A percentile compares a stretch with the other conserved stretches of the same genome.
phyloP scores from a whole-genome alignment of 768 basidiomycete genomes.

The Hygrocybe punicea region DNA sequence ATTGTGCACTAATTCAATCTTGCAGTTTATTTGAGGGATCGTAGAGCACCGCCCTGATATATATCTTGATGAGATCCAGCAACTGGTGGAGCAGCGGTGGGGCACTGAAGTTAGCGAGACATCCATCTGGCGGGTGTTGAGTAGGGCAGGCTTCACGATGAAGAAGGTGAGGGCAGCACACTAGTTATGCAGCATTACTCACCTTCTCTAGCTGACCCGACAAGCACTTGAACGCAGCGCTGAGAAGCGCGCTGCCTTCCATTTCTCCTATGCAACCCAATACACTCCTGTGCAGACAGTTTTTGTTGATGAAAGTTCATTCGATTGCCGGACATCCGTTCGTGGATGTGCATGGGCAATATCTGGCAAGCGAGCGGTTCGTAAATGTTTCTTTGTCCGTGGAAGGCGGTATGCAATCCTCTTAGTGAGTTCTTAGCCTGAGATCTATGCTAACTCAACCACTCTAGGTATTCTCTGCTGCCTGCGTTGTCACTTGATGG shows the following conservation, averaged over 20 bases:
- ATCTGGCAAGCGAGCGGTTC: constrained; percentile 17
- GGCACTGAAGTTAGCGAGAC: constrained; percentile 7
- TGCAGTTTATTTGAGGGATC: background rate
- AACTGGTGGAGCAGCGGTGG: constrained; percentile 1
- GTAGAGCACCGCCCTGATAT: background rate
- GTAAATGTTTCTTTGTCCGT: constrained; percentile 24
- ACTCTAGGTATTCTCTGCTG: constrained; percentile 6
- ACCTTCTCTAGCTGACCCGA: constrained; percentile 7
- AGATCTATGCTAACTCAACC: background rate
- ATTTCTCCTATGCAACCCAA: constrained; percentile 1
- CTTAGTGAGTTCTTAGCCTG: too few relatives aligned
- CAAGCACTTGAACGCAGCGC: constrained; percentile 12
- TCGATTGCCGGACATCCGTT: constrained; percentile 23
- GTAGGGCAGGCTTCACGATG: constrained; percentile 14
- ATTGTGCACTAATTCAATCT: too few relatives aligned
- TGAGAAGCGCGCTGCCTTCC: constrained; percentile 9
- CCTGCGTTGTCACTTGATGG: constrained; percentile 6
- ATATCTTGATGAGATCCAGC: constrained; percentile 12
- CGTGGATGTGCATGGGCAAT: constrained; percentile 27
- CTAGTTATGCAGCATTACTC: background rate
- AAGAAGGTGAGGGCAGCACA: constrained; percentile 17
- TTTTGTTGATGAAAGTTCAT: constrained; percentile 35
- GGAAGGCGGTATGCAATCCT: constrained; percentile 20
- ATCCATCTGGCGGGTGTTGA: constrained; percentile 16
- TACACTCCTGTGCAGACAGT: constrained; percentile 26